phyloP scores from a whole-genome alignment of 352 stramenopile species.

The Pythium pyrilobum region DNA sequence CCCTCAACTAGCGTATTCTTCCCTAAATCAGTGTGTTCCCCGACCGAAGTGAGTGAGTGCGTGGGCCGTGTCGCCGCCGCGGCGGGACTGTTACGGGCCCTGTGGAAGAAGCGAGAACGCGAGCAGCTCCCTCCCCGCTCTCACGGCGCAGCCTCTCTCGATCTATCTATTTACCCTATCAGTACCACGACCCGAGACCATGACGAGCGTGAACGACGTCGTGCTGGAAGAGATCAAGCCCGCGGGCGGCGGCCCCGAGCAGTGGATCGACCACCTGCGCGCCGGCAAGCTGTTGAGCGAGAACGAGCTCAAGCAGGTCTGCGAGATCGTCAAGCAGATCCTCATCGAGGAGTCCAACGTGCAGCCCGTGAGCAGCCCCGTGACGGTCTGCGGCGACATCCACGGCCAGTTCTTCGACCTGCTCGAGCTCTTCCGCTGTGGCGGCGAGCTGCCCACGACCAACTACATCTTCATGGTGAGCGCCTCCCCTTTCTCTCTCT shows the following conservation, averaged over 20 bases:
- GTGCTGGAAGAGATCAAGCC: constrained; percentile 46
- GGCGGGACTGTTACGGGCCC: constrained; percentile 6
- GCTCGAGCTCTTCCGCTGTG: constrained; percentile 84
- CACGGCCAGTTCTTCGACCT: constrained; percentile 89
- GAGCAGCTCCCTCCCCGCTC: background rate
- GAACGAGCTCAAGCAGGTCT: constrained; percentile 86
- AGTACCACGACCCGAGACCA: background rate
- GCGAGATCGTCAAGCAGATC: constrained; percentile 88
- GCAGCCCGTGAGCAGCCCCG: constrained; percentile 84
- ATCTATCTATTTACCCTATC: background rate
- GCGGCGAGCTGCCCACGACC: constrained; percentile 76
- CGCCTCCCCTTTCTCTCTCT: too few species aligned
- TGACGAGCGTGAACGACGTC: constrained; percentile 65
- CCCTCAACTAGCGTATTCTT: background rate
- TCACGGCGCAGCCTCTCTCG: background rate
- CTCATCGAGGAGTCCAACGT: constrained; percentile 91
- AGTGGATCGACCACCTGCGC: constrained; percentile 83
- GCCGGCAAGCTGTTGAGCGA: constrained; percentile 79
- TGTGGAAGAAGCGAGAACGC: constrained; percentile 1
- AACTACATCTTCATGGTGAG: constrained; percentile 92
- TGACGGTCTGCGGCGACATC: constrained; percentile 88
- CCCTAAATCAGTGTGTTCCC: background rate
- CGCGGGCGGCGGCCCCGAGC: constrained; percentile 55
- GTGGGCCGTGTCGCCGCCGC: background rate
- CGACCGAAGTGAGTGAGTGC: background rate